Conservation (phyloP, 441 rosid genomes). For the Corymbia citriodora region DNA sequence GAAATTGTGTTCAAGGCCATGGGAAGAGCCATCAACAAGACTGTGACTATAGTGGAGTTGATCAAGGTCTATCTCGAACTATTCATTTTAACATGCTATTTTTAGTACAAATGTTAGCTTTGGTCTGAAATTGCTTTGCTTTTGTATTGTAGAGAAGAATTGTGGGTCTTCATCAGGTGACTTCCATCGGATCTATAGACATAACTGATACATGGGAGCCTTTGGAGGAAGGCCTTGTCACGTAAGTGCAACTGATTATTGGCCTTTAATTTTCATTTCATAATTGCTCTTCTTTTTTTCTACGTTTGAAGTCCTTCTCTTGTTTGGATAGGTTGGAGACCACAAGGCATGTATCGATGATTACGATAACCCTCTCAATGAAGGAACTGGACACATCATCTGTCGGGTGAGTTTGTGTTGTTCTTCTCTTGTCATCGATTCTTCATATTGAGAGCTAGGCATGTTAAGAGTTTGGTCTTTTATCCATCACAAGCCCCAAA, state of each 20-base stretch:
- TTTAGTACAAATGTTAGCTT: not conserved
- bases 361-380: constrained; percentile 15
- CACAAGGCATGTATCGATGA: constrained; percentile 16
- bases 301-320: not conserved
- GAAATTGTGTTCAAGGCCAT: constrained; percentile 18
- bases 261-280: not conserved
- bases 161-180: constrained; percentile 16
- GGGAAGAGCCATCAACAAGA: constrained; percentile 20
- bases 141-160: constrained; percentile 10
- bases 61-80: constrained; percentile 2
- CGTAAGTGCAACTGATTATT: not conserved
- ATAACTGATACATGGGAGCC: constrained; percentile 20
- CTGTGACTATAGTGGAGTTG: constrained; percentile 17
- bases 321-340: constrained; percentile 9
- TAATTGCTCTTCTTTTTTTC: not conserved
- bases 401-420: constrained; percentile 2
- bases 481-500: not conserved
- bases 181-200: constrained; percentile 13
- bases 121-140: not conserved
- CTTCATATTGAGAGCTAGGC: not conserved
- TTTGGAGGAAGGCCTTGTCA: constrained; percentile 17
- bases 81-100: not conserved
- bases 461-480: not conserved
- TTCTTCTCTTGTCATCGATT: not conserved
- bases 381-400: constrained; percentile 5